Evolutionary conservation across 441 rosid genomes (phyloP), one percentile per base, ranked within the genome.

Genomic region (Erodium moschatum): DNA sequence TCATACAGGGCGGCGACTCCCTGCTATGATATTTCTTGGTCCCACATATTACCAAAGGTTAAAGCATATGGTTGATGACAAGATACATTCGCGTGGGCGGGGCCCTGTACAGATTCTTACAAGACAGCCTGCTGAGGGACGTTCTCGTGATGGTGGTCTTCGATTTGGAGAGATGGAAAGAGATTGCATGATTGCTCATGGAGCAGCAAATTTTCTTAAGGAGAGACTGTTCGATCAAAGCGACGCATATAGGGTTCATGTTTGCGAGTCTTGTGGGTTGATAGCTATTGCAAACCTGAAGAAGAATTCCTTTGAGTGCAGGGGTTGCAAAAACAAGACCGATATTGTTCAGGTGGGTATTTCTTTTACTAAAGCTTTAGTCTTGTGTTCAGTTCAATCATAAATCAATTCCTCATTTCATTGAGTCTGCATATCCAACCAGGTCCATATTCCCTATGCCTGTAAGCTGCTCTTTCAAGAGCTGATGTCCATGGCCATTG

Each of bases 161-260:
- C 91, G 98, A 18, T 94, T 94, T 33, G 97, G 98, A 70, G 98
- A 94, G 72, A 91, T 91, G 98, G 98, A 94, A 72, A 84, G 97
- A 5, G 98, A 94, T 72, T 94, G 98, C 74, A 94, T 91, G 96
- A 93, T 91, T 70, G 98, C 98, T 0, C 98, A 91, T 71, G 98
- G 98, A 40, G 98, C 97, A 0, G 92, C 97, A 9, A 82, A 87
- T 77, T 94, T 94, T 63, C 87, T 94, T 67, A 91, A 91, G 72
- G 97, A 91, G 80, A 89, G 98, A 75, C 68, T 94, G 77, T 94
- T 91, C 72, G 97, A 94, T 81, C 98, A 91, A 73, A 89, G 98
- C 1, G 98, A 94, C 81, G 98, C 98, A 0, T 91, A 91, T 62
- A 88, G 97, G 76, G 91, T 94, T 7, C 98, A 94, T 18, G 97